Conservation (phyloP, 106 monocot species). For the Iris macrosiphon region DNA sequence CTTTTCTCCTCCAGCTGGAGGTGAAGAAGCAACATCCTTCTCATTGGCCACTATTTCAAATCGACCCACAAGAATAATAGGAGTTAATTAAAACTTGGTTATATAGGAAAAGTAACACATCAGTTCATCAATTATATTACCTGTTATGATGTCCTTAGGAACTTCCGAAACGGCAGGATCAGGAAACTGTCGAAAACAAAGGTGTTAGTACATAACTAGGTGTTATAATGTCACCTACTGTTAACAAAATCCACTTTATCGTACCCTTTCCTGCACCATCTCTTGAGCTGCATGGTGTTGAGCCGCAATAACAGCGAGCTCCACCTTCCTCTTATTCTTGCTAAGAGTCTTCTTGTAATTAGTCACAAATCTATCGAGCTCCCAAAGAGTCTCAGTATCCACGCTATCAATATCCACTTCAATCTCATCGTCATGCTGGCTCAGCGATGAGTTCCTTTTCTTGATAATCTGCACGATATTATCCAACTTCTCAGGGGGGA, state of each 20-base stretch:
- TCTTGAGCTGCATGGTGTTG: conserved; percentile 13
- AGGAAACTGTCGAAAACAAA: background rate
- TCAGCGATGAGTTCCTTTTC: conserved; percentile 62
- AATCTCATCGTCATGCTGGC: conserved; percentile 87
- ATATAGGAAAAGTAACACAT: background rate
- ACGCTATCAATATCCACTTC: conserved; percentile 92
- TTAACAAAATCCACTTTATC: too few relatives aligned
- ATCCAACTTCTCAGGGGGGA: conserved; percentile 75
- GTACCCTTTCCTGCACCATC: conserved; percentile 28
- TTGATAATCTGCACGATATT: conserved; percentile 73
- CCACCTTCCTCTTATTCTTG: conserved; percentile 17
- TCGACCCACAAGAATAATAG: background rate
- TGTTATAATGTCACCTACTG: too few relatives aligned
- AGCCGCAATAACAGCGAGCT: conserved; percentile 12
- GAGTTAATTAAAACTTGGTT: background rate
- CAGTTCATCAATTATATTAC: background rate
- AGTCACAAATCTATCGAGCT: conserved; percentile 85
- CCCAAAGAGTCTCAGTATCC: conserved; percentile 88
- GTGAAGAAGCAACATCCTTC: conserved; percentile 25
- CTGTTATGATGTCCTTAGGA: background rate
- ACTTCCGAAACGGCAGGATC: background rate
- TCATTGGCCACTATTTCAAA: conserved; percentile 12
- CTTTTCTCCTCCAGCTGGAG: conserved; percentile 22
- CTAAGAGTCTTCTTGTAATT: conserved; percentile 30
- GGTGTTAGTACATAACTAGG: too few relatives aligned